Evolutionary conservation across 768 basidiomycete genomes (phyloP), one percentile per base, ranked within the genome.

Genomic region (Leccinum uliginosum): DNA sequence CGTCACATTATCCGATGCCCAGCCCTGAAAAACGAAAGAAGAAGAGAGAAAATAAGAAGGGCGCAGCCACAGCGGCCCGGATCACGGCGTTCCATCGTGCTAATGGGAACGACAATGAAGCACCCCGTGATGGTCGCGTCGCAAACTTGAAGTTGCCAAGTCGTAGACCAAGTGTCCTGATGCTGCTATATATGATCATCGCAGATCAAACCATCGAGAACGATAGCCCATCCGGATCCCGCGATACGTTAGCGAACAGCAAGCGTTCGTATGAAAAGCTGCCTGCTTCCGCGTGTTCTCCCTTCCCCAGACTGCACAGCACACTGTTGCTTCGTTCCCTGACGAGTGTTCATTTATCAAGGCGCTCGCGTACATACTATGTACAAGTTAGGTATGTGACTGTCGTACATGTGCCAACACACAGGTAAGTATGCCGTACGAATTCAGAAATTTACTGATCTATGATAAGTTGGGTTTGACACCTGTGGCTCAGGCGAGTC

Each of bases 191-290:
- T 23, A 54, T 44, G 48, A 64, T 65, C 63, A 62, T 65, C 64
- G 63, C 38, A 48, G 15, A 65, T 62, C 59, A 51, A 56, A 65
- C 57, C 51, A 64, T 55, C 54, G 51, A 26, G 17, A 5, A 5
- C 54, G 54, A 40, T 40, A 8, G n/a, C 38, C n/a, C 38, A 19
- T 40, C 38, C 10, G 38, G n/a, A 40, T 40, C 17, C 35, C 35
- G 35, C 35, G 17, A 38, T 38, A 38, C 35, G 35, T 38, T n/a
- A 38, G 17, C 35, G 17, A n/a, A 40, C 10, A 15, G 38, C 38
- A 40, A 40, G 38, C n/a, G 38, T 40, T n/a, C n/a, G n/a, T 40
- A 40, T 40, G 38, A 40, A 40, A 40, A 40, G 38, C 3, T 40
- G 38, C 38, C 38, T 10, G n/a, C 38, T n/a, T 40, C n/a, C n/a